These are phyloP conservation scores for Zizania palustris DNA, from an alignment of 202 grass and related monocot species.

Conservation along the genomic window DNA sequence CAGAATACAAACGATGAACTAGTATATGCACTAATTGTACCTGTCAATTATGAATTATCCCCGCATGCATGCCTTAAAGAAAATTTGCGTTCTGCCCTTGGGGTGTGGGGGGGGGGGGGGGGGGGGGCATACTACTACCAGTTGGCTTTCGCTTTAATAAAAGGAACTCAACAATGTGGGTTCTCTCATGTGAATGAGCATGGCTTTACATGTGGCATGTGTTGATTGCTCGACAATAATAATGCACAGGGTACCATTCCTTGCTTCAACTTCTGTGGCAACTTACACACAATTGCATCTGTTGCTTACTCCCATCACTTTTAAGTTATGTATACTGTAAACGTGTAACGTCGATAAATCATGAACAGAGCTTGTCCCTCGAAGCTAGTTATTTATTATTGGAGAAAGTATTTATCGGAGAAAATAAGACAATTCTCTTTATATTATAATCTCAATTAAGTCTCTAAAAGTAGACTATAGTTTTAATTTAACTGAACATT, in stretches of 20 bases:
- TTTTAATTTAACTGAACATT: too few relatives aligned
- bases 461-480: too few relatives aligned
- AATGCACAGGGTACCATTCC: neutral
- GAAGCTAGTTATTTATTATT: neutral
- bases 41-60: neutral
- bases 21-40: neutral
- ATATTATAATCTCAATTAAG: too few relatives aligned
- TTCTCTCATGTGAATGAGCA: neutral
- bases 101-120: too few relatives aligned
- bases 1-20: neutral
- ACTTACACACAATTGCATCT: neutral
- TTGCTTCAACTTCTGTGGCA: neutral
- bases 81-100: neutral
- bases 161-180: neutral
- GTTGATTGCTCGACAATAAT: neutral
- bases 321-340: neutral
- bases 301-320: neutral
- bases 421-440: too few relatives aligned
- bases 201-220: neutral
- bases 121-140: neutral
- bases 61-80: neutral
- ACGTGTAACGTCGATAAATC: too few relatives aligned
- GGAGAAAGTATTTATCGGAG: neutral
- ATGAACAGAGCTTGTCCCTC: neutral
- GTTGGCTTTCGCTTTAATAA: neutral